A percentile compares a stretch with the other conserved stretches of the same genome.
Evolutionary conservation across 495 filamentous ascomycete genomes (phyloP).

Genomic region (Penicillium bovifimosum): DNA sequence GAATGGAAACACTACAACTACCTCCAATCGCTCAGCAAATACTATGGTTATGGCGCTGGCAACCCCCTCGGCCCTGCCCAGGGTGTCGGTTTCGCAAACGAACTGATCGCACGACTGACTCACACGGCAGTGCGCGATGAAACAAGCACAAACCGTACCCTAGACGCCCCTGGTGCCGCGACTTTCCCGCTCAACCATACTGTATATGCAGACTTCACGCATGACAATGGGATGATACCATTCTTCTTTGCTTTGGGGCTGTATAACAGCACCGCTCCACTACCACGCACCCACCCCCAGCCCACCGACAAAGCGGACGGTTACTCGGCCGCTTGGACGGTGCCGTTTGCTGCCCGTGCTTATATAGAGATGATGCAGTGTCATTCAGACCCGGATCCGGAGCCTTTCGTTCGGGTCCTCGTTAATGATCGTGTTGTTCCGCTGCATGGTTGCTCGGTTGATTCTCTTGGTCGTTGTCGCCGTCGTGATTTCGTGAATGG

Average conservation of each 20-base stretch:
- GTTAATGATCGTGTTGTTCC: conserved; percentile 78
- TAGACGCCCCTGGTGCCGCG: conserved; percentile 48
- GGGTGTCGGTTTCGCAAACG: conserved; percentile 79
- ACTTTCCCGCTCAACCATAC: conserved; percentile 64
- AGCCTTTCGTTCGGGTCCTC: conserved; percentile 66
- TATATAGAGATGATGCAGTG: conserved; percentile 86
- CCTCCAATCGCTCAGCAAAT: conserved; percentile 68
- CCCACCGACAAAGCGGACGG: conserved; percentile 44
- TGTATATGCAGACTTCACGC: conserved; percentile 80
- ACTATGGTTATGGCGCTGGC: conserved; percentile 71
- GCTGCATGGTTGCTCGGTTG: conserved; percentile 59
- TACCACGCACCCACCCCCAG: conserved; percentile 45
- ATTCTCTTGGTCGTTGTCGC: conserved; percentile 61
- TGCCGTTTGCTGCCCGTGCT: conserved; percentile 70
- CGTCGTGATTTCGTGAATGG: conserved; percentile 62
- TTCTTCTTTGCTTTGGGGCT: conserved; percentile 69
- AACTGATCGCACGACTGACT: conserved; percentile 76
- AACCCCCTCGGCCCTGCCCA: conserved; percentile 73
- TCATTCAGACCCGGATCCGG: conserved; percentile 18
- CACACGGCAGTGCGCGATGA: conserved; percentile 57
- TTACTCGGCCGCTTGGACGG: conserved; percentile 66
- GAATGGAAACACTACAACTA: conserved; percentile 78
- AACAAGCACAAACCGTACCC: conserved; percentile 66
- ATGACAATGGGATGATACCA: conserved; percentile 77
- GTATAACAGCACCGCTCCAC: conserved; percentile 53